phyloP scores from a whole-genome alignment of 2,329 filamentous ascomycete species.

The Stagonosporopsis rhizophila region DNA sequence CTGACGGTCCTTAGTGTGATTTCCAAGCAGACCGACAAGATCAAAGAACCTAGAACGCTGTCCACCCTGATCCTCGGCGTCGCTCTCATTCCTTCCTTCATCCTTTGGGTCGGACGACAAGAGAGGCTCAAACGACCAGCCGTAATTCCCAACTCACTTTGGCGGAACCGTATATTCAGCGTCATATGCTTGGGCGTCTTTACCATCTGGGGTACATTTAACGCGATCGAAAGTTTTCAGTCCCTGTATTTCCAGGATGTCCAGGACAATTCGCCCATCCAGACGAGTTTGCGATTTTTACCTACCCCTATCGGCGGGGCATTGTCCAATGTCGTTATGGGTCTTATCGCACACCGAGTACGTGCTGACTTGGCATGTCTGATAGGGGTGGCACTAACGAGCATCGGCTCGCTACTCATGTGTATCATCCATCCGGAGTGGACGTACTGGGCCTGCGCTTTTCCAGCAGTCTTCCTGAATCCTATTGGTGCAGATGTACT shows the following conservation, averaged over 20 bases:
- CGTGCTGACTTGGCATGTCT: constrained; percentile 54
- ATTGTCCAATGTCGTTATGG: constrained; percentile 55
- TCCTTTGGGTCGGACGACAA: constrained; percentile 62
- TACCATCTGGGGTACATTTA: constrained; percentile 48
- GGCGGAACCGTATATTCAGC: constrained; percentile 65
- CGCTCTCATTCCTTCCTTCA: constrained; percentile 57
- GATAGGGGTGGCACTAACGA: constrained; percentile 33
- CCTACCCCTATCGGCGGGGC: constrained; percentile 51
- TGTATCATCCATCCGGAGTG: constrained; percentile 54
- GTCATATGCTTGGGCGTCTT: constrained; percentile 60
- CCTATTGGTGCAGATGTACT: constrained; percentile 55
- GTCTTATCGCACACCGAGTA: constrained; percentile 55
- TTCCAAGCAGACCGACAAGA: constrained; percentile 51
- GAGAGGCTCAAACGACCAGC: constrained; percentile 57
- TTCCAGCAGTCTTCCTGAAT: constrained; percentile 53
- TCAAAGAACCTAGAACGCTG: constrained; percentile 56
- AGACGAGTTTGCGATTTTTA: constrained; percentile 53
- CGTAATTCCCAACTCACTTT: constrained; percentile 68
- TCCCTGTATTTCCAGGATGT: constrained; percentile 56
- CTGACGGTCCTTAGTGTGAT: constrained; percentile 33
- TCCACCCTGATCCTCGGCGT: constrained; percentile 55
- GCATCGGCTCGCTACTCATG: constrained; percentile 54
- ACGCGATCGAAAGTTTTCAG: constrained; percentile 47
- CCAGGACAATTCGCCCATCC: constrained; percentile 43
- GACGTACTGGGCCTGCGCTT: constrained; percentile 58